Evolutionary conservation across 2,329 filamentous ascomycete species (phyloP), one percentile per base, ranked within the genome.

Genomic region (Fusarium sp.): DNA sequence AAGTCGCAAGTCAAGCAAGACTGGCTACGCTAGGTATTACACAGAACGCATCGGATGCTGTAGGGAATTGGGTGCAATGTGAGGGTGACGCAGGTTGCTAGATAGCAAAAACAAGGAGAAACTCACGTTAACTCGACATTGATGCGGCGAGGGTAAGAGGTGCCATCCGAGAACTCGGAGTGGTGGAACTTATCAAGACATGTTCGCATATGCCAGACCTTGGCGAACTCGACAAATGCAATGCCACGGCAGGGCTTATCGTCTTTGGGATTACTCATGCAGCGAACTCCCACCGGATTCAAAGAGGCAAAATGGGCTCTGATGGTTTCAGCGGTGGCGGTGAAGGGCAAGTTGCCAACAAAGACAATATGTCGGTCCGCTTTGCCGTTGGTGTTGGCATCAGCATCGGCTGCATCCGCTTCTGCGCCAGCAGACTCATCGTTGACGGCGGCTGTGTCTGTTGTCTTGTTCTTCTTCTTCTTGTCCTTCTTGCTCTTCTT

Each of bases 181-280:
- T 98, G 94, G 82, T 98, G 94, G 82, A 95, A 95, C 70, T 94
- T 89, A 80, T 94, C 93, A 65, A 98, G 85, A 77, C 94, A 97
- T 32, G 93, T 96, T 85, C 97, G 92, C 94, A 97, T 97, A 78
- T 92, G 89, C 81, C 94, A 92, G 82, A 91, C 97, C 72, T 90
- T 87, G 70, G 90, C 90, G 78, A 98, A 98, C 80, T 98, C 95
- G 74, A 98, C 85, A 80, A 98, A 97, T 8, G 93, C 94, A 75
- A 92, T 91, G 38, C 94, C 93, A 72, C 91, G 91, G 76, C 88
- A 91, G 70, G 90, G 73, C 58, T 84, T 84, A 15, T 87, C 85
- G 69, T 89, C 84, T 57, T 84, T 83, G 72, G 89, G 89, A 75
- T 92, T 87, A 56, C 90, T 92, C 49, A 93, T 88, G 66, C 93